Evolutionary conservation across 2,329 filamentous ascomycete species (phyloP).

Genomic region (Colletotrichum lini): DNA sequence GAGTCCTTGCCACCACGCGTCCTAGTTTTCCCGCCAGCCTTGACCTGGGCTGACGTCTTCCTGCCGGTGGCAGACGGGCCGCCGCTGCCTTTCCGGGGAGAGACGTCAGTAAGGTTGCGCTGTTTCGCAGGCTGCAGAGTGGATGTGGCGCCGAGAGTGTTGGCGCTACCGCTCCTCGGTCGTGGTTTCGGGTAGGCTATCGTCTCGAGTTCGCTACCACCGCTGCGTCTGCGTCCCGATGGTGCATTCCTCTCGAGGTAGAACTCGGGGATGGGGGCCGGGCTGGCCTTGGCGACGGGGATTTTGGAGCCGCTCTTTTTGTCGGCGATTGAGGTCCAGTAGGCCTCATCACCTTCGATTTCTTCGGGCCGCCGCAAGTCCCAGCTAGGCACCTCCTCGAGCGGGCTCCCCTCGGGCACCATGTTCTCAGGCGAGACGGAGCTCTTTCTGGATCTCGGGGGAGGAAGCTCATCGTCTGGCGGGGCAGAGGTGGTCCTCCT

Average conservation of each 20-base stretch:
- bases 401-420: slow-evolving; percentile 54
- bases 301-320: slow-evolving; percentile 78
- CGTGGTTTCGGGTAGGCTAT: slow-evolving; percentile 74
- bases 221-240: slow-evolving; percentile 72
- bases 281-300: slow-evolving; percentile 85
- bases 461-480: slow-evolving; percentile 29
- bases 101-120: slow-evolving; percentile 63
- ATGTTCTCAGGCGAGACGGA: slow-evolving; percentile 57
- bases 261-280: slow-evolving; percentile 79
- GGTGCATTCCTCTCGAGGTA: slow-evolving; percentile 82
- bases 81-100: slow-evolving; percentile 64
- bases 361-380: slow-evolving; percentile 85
- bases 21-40: slow-evolving; percentile 68
- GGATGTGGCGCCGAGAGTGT: slow-evolving; percentile 60
- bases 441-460: slow-evolving; percentile 58
- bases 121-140: slow-evolving; percentile 53
- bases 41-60: slow-evolving; percentile 62
- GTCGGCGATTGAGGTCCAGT: slow-evolving; percentile 65
- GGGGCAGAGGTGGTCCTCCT: slow-evolving; percentile 49
- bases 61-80: slow-evolving; percentile 50
- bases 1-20: slow-evolving; percentile 72
- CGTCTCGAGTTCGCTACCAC: slow-evolving; percentile 68
- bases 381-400: slow-evolving; percentile 69
- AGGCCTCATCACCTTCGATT: slow-evolving; percentile 69
- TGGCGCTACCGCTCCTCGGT: slow-evolving; percentile 78